phyloP scores from a whole-genome alignment of 345 rosid genomes.

The Erodium maritimum region DNA sequence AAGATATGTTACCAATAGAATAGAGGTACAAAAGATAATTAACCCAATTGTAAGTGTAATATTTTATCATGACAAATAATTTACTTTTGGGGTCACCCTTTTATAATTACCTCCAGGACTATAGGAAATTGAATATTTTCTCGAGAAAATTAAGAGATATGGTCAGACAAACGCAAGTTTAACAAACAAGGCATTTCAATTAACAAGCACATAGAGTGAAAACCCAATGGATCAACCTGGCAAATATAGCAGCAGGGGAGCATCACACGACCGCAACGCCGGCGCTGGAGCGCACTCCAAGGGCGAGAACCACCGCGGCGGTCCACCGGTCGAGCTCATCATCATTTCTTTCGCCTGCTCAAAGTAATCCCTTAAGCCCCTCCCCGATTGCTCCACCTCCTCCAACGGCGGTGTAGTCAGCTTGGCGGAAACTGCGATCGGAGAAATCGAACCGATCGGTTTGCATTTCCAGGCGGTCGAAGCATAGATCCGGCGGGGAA shows the following conservation, averaged over 20 bases:
- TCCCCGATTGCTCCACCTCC: conserved; percentile 9
- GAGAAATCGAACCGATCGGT: neutral
- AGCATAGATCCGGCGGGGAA: too few species aligned
- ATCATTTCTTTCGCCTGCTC: conserved; percentile 32
- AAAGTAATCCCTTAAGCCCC: conserved; percentile 33
- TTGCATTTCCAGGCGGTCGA: conserved; percentile 1
- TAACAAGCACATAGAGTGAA: too few species aligned
- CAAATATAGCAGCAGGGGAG: conserved; percentile 63
- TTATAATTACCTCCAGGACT: too few species aligned
- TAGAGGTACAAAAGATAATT: too few species aligned
- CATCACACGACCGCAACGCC: conserved; percentile 19
- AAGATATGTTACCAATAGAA: too few species aligned
- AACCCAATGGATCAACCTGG: conserved; percentile 31
- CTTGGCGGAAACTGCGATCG: neutral
- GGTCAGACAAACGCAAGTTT: too few species aligned
- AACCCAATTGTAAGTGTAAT: too few species aligned
- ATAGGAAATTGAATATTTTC: neutral
- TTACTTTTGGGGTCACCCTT: too few species aligned
- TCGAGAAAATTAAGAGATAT: too few species aligned
- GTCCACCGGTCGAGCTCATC: conserved; percentile 33
- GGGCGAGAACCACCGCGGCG: conserved; percentile 74
- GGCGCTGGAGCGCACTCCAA: conserved; percentile 31
- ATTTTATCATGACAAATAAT: too few species aligned
- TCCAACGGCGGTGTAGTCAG: conserved; percentile 3
- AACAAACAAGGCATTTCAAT: neutral